Evolutionary conservation across 140 eudicot species (phyloP), one percentile per base, ranked within the genome.

Genomic region (Anethum foeniculum): DNA sequence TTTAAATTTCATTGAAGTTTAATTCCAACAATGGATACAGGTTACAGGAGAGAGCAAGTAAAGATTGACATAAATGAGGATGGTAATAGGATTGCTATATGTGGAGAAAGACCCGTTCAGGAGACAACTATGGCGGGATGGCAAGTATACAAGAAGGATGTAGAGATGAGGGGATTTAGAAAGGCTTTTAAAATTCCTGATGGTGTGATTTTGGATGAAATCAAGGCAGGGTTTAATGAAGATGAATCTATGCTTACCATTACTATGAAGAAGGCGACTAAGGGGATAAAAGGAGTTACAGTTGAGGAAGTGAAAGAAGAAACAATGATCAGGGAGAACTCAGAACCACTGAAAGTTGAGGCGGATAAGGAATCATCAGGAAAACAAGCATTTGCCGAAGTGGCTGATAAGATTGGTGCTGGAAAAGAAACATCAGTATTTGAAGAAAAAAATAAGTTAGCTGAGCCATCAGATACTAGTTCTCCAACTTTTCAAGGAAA

Each of bases 1-100:
- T 27, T 68, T 21, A 19, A 11, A 44, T 76, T 16, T 76, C 11
- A 49, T 41, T 32, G 5, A 41, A 1, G 38, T 16, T 73, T 25
- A 30, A 77, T 34, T 65, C 5, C 48, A 39, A 8, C 19, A 49
- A 77, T 4, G n/a, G 32, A 56, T 79, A 46, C 80, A 93, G 98
- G 97, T 41, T 93, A 88, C 71, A 85, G 39, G 72, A 87, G 83
- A 82, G 65, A 60, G 51, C 82, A 90, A 77, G 84, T 93, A 80
- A 93, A 86, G 77, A 91, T 93, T 32, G 97, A 88, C 76, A 93
- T 93, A 82, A 91, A 88, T 39, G 91, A 88, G 77, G 97, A 88
- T 43, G 97, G 98, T 71, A 90, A 79, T 44, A 82, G 78, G 78
- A 91, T 93, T 58, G 84, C 82, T 41, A 72, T 93, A 71, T 82